A percentile compares a stretch with the other conserved stretches of the same genome.
phyloP scores from a whole-genome alignment of 2,329 filamentous ascomycete genomes.

The Davidsoniella australis region DNA sequence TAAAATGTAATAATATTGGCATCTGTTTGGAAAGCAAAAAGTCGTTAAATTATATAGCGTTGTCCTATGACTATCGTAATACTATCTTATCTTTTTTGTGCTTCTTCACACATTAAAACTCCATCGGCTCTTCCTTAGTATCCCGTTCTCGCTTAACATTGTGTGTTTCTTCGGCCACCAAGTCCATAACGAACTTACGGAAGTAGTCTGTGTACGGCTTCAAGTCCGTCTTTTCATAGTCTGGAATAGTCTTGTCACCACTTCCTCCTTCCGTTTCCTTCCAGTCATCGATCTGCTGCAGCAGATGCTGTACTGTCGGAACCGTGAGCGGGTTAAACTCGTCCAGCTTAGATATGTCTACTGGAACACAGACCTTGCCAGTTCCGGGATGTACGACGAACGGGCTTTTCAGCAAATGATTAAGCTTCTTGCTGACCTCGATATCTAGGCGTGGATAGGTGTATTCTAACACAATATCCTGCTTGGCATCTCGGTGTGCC shows the following conservation, averaged over 20 bases:
- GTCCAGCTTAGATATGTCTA: constrained; percentile 57
- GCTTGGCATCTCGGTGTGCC: constrained; percentile 72
- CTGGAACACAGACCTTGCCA: constrained; percentile 86
- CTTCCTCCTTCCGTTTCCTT: constrained; percentile 25
- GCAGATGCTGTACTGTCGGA: constrained; percentile 70
- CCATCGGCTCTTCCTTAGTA: constrained; percentile 28
- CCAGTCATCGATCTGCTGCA: constrained; percentile 78
- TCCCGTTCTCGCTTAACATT: constrained; percentile 40
- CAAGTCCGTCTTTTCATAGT: constrained; percentile 95
- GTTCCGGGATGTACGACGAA: constrained; percentile 95
- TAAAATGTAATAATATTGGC: constrained; percentile 1
- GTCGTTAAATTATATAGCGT: constrained; percentile 4
- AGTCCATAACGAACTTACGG: constrained; percentile 55
- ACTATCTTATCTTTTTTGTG: neutral
- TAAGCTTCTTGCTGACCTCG: constrained; percentile 92
- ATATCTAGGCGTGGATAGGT: constrained; percentile 95
- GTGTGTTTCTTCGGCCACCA: constrained; percentile 60
- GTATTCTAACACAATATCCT: constrained; percentile 92
- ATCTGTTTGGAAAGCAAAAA: neutral
- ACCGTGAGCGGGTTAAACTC: constrained; percentile 75
- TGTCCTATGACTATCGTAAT: constrained; percentile 1
- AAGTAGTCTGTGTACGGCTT: constrained; percentile 89
- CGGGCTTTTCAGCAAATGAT: constrained; percentile 92
- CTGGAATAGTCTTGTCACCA: constrained; percentile 33
- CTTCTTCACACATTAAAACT: constrained; percentile 25